Base-by-base conservation (phyloP, 2,329 filamentous ascomycete genomes). In the Cryphonectria radicalis region DNA sequence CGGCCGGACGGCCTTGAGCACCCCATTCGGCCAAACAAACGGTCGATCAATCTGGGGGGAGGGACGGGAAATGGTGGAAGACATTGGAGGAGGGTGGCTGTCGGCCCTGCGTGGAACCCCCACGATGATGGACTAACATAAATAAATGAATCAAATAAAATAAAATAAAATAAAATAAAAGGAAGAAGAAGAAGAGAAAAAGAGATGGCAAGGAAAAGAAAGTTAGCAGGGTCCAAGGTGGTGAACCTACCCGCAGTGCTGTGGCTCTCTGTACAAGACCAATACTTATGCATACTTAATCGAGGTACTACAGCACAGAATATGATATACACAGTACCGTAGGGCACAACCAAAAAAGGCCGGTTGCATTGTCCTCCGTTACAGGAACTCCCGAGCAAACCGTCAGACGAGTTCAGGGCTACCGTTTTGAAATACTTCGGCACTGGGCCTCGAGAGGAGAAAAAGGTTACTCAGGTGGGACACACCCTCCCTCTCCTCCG, bases 31-130 rank as follows among this genome's bases (percentile, higher is more conserved):
- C 19, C 55, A 43, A 55, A 32, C 55, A 43, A 55, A 32, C 46
- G 50, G 70, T 37, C 67, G 67, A 71, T 69, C 67, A 66, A 59
- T 63, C 53, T 43, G 63, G 70, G 67, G 63, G 37, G 32, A 32
- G 2, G 37, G 37, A 11, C 37, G 37, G 37, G 8, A 40, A 35
- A 50, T 28, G 19, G 28, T 32, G 32, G 32, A 32, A 32, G 32
- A 32, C 32, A 32, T 32, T 32, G 4, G 32, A 32, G 32, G 32
- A 28, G 63, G 40, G 42, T 22, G 28, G 17, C 43, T 22, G 43
- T 22, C 28, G 28, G 8, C 42, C 46, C 62, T 25, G 2, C 25
- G n/a, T 19, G 25, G n/a, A 40, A 46, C 42, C 62, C 37, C 62
- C 62, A 64, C 25, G 62, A 35, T n/a, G 17, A 65, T 35, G 28